Percentiles rank a stretch among this genome's conserved stretches.
phyloP scores from a whole-genome alignment of 805 yeast species.

The Candida hungchunana region DNA sequence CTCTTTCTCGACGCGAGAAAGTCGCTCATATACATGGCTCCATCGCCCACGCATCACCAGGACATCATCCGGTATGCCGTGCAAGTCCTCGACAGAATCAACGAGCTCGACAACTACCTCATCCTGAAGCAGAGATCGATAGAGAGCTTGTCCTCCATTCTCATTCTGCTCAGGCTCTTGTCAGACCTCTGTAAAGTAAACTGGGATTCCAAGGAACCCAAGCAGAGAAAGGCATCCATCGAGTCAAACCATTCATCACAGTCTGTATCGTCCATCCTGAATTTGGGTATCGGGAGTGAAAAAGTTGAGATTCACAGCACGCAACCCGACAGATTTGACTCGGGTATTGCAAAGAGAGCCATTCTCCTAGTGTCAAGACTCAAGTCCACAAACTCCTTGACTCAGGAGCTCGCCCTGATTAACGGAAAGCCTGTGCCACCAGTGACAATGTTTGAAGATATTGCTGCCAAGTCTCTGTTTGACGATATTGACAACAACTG shows the following conservation, averaged over 20 bases:
- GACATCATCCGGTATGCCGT: constrained; percentile 29
- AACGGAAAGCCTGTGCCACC: constrained; percentile 20
- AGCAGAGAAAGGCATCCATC: constrained; percentile 20
- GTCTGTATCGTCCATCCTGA: constrained; percentile 21
- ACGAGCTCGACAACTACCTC: constrained; percentile 24
- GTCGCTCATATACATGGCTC: constrained; percentile 31
- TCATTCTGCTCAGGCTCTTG: constrained; percentile 35
- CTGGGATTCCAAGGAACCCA: constrained; percentile 34
- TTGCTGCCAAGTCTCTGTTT: constrained; percentile 22
- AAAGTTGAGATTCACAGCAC: constrained; percentile 31
- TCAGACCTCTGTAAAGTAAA: constrained; percentile 36
- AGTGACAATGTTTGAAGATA: constrained; percentile 18
- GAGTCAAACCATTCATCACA: constrained; percentile 21
- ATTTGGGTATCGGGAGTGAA: constrained; percentile 31
- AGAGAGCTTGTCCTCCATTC: constrained; percentile 31
- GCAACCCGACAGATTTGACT: constrained; percentile 29
- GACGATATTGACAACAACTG: constrained; percentile 35
- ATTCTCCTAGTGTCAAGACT: constrained; percentile 28
- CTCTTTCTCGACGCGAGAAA: constrained; percentile 31
- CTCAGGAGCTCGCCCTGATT: constrained; percentile 31
- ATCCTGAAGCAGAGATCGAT: constrained; percentile 27
- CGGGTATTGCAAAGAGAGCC: constrained; percentile 26
- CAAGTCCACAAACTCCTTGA: constrained; percentile 30
- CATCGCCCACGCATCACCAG: constrained; percentile 24
- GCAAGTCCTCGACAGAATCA: constrained; percentile 26